Evolutionary conservation across 2,329 filamentous ascomycete genomes (phyloP), one percentile per base, ranked within the genome.

Genomic region (Microdochium bolleyi): DNA sequence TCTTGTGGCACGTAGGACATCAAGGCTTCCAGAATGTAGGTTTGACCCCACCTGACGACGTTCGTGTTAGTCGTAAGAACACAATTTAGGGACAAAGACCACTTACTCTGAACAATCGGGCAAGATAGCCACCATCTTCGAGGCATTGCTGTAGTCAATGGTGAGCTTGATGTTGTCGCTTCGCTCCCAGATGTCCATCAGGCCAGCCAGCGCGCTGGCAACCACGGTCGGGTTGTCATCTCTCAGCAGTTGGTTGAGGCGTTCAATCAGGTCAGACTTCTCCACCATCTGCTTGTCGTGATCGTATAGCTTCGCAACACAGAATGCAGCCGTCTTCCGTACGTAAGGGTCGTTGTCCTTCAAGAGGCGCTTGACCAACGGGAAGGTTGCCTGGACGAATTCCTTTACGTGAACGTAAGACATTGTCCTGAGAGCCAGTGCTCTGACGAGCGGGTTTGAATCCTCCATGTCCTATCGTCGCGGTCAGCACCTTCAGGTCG

Each of bases 151-250:
- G 67, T 99, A 97, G 72, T 99, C 94, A 62, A 99, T 96, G 3
- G 94, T 97, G 57, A 99, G 83, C 68, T 96, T 96, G 70, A 99
- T 99, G 54, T 88, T 90, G 69, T 97, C 92, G 67, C 92, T 97
- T 54, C 92, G 82, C 68, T 97, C 94, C 94, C 94, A 99, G 50
- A 99, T 97, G 69, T 99, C 94, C 83, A 96, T 94, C 63, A 99
- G 70, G 34, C 88, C 80, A 24, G 94, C 92, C 57, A 99, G 72
- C 7, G 95, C 92, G 66, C 92, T 96, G 11, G 94, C 92, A 22
- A 99, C 92, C 2, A 99, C 94, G 0, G 94, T 99, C 0, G 94
- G 92, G 64, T 99, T 99, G 67, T 97, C 92, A 61, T 99, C 94
- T 64, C 91, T 84, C 53, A 99, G 74, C 75, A 99, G 87, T 46